A percentile compares a stretch with the other conserved stretches of the same genome.
Evolutionary conservation across 441 rosid species (phyloP).

Genomic region (Metrosideros polymorpha): DNA sequence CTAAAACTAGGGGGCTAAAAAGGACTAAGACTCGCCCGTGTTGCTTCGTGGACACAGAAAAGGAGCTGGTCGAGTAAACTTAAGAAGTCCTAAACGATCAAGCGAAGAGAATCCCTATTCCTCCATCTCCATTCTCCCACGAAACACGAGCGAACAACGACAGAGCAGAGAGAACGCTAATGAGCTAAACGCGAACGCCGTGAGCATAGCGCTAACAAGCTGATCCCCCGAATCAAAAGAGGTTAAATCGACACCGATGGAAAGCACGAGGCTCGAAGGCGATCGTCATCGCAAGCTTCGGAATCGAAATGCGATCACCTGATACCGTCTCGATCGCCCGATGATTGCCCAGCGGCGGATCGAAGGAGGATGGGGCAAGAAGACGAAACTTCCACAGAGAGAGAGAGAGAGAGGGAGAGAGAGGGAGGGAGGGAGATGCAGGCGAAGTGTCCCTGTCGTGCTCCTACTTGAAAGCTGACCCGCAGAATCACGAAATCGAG

Average conservation of each 20-base stretch:
- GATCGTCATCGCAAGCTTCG: background rate
- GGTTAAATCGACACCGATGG: background rate
- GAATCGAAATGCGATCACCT: background rate
- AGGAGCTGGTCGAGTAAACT: background rate
- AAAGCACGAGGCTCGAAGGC: background rate
- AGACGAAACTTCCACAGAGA: background rate
- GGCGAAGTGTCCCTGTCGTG: background rate
- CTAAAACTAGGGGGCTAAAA: rapidly evolving
- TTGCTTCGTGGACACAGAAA: background rate
- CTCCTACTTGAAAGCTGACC: background rate
- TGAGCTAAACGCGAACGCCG: background rate
- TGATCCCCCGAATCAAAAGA: background rate
- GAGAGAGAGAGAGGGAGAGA: background rate
- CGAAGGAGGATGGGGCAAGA: background rate
- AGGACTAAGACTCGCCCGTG: background rate
- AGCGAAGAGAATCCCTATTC: background rate
- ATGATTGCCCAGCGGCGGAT: background rate
- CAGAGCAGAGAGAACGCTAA: background rate
- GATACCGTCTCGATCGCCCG: background rate
- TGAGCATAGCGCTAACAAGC: background rate
- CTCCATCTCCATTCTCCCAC: background rate
- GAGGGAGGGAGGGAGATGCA: background rate
- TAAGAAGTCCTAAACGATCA: background rate
- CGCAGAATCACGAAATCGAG: background rate
- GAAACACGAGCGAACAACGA: background rate